These are phyloP conservation scores for Cystofilobasidium capitatum DNA, from an alignment of 768 basidiomycete species.

Conservation along the genomic window DNA sequence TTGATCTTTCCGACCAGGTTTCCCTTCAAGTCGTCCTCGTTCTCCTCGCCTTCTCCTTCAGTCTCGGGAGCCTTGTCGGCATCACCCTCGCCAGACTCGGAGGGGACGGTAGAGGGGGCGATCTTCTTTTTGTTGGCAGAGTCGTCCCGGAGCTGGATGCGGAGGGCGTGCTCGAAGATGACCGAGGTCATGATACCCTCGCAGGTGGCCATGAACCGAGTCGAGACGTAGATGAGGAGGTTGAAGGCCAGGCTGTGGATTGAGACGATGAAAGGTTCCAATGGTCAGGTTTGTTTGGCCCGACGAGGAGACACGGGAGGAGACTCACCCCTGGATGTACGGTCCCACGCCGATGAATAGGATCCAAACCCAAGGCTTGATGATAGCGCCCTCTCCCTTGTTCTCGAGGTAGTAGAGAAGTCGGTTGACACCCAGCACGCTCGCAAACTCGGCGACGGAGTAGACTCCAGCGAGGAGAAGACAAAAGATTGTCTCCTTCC, in stretches of 20 bases:
- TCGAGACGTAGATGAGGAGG: constrained; percentile 33
- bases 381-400: constrained; percentile 44
- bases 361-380: constrained; percentile 67
- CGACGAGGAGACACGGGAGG: neutral
- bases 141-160: constrained; percentile 54
- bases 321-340: constrained; percentile 36
- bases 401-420: constrained; percentile 47
- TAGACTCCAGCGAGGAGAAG: constrained; percentile 29
- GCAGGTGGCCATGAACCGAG: constrained; percentile 45
- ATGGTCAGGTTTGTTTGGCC: constrained; percentile 35
- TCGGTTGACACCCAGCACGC: constrained; percentile 22
- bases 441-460: constrained; percentile 37
- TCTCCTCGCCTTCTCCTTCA: constrained; percentile 31
- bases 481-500: constrained; percentile 32
- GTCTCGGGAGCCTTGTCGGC: neutral
- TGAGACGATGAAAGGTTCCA: constrained; percentile 40
- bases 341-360: constrained; percentile 47
- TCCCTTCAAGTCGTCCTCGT: no score
- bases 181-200: constrained; percentile 53
- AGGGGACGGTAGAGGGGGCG: neutral
- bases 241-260: constrained; percentile 27
- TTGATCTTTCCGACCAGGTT: constrained; percentile 67
- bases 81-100: constrained; percentile 18
- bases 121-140: constrained; percentile 25
- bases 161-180: constrained; percentile 70